phyloP scores from a whole-genome alignment of 805 yeast genomes.

The Kazachstania martiniae region DNA sequence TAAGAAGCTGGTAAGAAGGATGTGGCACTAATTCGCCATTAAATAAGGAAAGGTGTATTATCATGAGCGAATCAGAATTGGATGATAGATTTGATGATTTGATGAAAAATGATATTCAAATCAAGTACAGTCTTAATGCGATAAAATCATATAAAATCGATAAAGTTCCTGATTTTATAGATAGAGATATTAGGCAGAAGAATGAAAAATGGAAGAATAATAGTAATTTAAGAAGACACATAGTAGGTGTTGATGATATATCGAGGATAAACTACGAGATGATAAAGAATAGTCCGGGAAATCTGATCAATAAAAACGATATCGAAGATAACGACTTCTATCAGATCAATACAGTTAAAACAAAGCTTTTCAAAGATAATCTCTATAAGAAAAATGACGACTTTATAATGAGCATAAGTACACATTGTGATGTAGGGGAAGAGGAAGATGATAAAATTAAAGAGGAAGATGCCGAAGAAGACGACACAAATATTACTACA shows the following conservation, averaged over 20 bases:
- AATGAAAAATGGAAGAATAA: constrained; percentile 1
- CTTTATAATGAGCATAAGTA: constrained; percentile 4
- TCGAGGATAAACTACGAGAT: constrained; percentile 27
- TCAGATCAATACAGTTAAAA: constrained; percentile 17
- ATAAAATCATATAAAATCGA: not conserved
- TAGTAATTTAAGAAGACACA: constrained; percentile 19
- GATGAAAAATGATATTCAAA: constrained; percentile 1
- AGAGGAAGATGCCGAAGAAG: not conserved
- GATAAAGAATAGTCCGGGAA: constrained; percentile 26
- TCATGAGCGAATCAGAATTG: too few species aligned
- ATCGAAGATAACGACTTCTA: constrained; percentile 10
- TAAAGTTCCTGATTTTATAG: constrained; percentile 1
- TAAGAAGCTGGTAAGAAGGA: too few species aligned
- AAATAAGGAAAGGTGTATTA: too few species aligned
- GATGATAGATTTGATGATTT: not conserved
- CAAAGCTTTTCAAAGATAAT: constrained; percentile 18
- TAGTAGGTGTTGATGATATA: constrained; percentile 24
- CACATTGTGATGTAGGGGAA: not conserved
- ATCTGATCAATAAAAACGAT: constrained; percentile 5
- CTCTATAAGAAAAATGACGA: constrained; percentile 22
- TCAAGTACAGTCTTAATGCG: constrained; percentile 1
- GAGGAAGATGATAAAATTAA: not conserved
- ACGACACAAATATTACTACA: constrained; percentile 1
- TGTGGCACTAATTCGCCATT: too few species aligned
- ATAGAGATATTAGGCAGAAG: not conserved